phyloP scores from a whole-genome alignment of 768 basidiomycete species.

The Fistulinella prunicolor region DNA sequence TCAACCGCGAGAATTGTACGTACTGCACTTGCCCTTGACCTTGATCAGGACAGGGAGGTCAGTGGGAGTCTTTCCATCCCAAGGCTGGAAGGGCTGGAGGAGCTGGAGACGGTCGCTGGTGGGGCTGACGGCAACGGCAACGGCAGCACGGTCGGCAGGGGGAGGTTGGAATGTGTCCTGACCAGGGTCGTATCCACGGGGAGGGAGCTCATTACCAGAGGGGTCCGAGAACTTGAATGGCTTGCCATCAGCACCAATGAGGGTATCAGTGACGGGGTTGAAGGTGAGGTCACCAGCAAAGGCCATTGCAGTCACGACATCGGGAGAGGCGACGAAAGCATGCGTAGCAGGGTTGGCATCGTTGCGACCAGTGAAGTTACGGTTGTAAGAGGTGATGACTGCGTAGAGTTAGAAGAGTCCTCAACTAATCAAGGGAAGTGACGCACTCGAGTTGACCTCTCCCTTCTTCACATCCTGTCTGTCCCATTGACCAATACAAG shows the following conservation, averaged over 20 bases:
- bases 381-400: conserved; percentile 99
- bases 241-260: conserved; percentile 90
- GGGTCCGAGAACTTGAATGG: conserved; percentile 96
- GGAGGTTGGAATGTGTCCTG: conserved; percentile 97
- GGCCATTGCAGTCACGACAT: conserved; percentile 94
- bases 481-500: conserved; percentile 99
- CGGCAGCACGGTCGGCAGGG: conserved; percentile 76
- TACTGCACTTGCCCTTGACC: conserved; percentile 98
- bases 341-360: conserved; percentile 99
- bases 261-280: conserved; percentile 92
- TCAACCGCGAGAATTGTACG: conserved; percentile 30
- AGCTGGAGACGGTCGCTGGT: conserved; percentile 89
- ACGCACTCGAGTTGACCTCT: conserved; percentile 90
- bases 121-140: conserved; percentile 84
- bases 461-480: conserved; percentile 96
- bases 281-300: conserved; percentile 94
- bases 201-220: conserved; percentile 87
- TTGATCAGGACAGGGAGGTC: conserved; percentile 96
- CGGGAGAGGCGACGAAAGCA: conserved; percentile 91
- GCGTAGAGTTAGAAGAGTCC: conserved; percentile 1
- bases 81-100: conserved; percentile 82
- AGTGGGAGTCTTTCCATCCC: conserved; percentile 89
- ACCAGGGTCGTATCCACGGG: conserved; percentile 94
- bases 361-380: conserved; percentile 99
- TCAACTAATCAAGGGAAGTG: neutral